Conservation (phyloP, 2,329 filamentous ascomycete species). For the Aureobasidium uvarum region DNA sequence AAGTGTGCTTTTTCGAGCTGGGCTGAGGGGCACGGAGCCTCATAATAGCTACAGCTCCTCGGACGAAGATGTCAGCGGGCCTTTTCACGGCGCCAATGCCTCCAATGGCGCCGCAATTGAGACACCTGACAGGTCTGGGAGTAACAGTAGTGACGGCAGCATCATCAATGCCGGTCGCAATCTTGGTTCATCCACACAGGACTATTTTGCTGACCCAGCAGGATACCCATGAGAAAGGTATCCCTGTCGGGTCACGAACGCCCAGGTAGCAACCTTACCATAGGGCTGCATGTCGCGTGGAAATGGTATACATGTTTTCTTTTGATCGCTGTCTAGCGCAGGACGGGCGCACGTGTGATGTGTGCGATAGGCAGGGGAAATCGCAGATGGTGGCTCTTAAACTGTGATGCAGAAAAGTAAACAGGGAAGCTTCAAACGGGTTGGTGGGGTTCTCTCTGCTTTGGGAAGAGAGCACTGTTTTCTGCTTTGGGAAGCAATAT, state of each 20-base stretch:
- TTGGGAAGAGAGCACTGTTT: conserved; percentile 1
- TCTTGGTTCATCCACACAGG: conserved; percentile 5
- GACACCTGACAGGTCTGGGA: neutral
- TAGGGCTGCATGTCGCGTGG: conserved; percentile 13
- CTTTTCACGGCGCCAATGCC: neutral
- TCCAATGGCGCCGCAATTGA: neutral
- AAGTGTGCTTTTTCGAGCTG: conserved; percentile 58
- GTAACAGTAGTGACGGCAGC: neutral
- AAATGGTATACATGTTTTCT: neutral
- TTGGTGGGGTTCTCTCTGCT: conserved; percentile 3
- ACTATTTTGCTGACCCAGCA: conserved; percentile 14
- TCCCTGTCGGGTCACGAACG: neutral
- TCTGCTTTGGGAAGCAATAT: conserved; percentile 6
- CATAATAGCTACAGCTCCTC: neutral
- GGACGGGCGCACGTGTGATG: neutral
- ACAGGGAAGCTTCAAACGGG: conserved; percentile 14
- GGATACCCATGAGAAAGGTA: conserved; percentile 14
- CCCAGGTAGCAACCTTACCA: neutral
- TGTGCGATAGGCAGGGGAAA: neutral
- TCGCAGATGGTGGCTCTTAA: neutral
- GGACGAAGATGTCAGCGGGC: neutral
- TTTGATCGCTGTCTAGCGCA: conserved; percentile 4
- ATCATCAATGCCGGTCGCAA: neutral
- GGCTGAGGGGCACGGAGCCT: conserved; percentile 16
- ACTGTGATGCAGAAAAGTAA: neutral